Conservation (phyloP, 768 basidiomycete genomes). For the Exidia glandulosa region DNA sequence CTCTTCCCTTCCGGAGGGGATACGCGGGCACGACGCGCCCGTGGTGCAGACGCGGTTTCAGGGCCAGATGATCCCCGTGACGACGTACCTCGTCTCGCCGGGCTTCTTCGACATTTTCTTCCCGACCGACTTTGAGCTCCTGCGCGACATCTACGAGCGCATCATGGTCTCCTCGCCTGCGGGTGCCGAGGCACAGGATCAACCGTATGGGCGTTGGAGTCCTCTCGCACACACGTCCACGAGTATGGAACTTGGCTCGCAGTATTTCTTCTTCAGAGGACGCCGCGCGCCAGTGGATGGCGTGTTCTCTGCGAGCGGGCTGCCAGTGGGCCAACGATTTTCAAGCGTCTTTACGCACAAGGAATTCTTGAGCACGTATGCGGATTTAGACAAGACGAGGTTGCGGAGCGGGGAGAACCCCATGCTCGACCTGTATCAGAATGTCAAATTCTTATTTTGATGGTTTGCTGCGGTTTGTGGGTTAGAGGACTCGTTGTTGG, state of each 20-base stretch:
- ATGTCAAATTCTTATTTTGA: slow-evolving; percentile 87
- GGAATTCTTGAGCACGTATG: slow-evolving; percentile 83
- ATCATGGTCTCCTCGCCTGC: slow-evolving; percentile 50
- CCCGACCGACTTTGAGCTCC: slow-evolving; percentile 77
- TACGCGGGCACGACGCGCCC: slow-evolving; percentile 69
- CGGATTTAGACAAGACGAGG: slow-evolving; percentile 56
- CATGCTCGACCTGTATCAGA: slow-evolving; percentile 80
- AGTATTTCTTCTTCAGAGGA: slow-evolving; percentile 58
- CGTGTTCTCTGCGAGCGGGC: slow-evolving; percentile 60
- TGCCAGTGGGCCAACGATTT: slow-evolving; percentile 72
- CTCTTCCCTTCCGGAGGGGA: slow-evolving; percentile 72
- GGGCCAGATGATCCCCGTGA: slow-evolving; percentile 77
- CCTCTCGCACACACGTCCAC: slow-evolving; percentile 42
- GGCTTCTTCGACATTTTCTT: slow-evolving; percentile 99
- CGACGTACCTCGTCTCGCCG: slow-evolving; percentile 83
- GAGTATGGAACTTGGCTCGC: slow-evolving; percentile 39
- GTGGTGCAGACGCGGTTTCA: slow-evolving; percentile 92
- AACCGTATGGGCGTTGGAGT: slow-evolving; percentile 30
- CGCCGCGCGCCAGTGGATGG: slow-evolving; percentile 58
- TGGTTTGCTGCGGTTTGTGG: too few relatives aligned
- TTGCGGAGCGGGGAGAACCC: slow-evolving; percentile 80
- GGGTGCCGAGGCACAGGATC: background rate
- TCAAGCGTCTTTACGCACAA: slow-evolving; percentile 79
- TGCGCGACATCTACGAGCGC: slow-evolving; percentile 86
- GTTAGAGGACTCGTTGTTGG: too few relatives aligned